A percentile compares a stretch with the other conserved stretches of the same genome.
These are phyloP conservation scores for Trichoderma simmonsii DNA, from an alignment of 2,329 filamentous ascomycete species.

Conservation along the genomic window DNA sequence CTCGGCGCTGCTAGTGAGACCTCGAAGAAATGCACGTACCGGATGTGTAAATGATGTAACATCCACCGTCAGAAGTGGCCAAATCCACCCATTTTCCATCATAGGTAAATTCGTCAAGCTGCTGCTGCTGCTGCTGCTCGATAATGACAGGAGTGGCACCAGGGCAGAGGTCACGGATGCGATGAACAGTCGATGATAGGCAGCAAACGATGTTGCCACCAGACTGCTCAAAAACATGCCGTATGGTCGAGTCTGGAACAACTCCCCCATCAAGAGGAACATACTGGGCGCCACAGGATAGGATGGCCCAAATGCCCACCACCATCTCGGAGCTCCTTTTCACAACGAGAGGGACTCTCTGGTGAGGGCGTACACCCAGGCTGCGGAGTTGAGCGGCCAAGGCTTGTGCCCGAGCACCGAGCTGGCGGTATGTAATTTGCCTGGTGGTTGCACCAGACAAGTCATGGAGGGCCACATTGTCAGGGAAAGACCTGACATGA, in stretches of 20 bases:
- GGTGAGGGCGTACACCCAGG: constrained; percentile 41
- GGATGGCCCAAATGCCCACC: constrained; percentile 53
- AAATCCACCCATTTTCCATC: constrained; percentile 29
- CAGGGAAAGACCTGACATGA: constrained; percentile 36
- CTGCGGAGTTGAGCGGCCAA: constrained; percentile 39
- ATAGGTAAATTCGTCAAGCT: background rate
- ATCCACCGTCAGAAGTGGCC: constrained; percentile 37
- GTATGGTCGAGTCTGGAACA: constrained; percentile 46
- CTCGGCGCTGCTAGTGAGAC: background rate
- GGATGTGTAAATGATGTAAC: constrained; percentile 55
- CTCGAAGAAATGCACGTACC: constrained; percentile 31
- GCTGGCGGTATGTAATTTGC: constrained; percentile 44
- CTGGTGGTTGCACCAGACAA: constrained; percentile 28
- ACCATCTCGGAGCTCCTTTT: constrained; percentile 56
- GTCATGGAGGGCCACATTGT: constrained; percentile 39
- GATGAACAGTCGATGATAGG: constrained; percentile 37
- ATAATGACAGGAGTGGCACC: constrained; percentile 28
- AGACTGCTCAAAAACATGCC: constrained; percentile 48
- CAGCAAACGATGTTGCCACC: constrained; percentile 46
- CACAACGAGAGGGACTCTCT: constrained; percentile 54
- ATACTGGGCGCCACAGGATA: constrained; percentile 58
- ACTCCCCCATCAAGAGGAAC: constrained; percentile 57
- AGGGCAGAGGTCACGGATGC: constrained; percentile 30
- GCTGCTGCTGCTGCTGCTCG: constrained; percentile 27
- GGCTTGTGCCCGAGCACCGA: constrained; percentile 41